phyloP scores from a whole-genome alignment of 352 stramenopile genomes.

The Globisporangium cederbergense region DNA sequence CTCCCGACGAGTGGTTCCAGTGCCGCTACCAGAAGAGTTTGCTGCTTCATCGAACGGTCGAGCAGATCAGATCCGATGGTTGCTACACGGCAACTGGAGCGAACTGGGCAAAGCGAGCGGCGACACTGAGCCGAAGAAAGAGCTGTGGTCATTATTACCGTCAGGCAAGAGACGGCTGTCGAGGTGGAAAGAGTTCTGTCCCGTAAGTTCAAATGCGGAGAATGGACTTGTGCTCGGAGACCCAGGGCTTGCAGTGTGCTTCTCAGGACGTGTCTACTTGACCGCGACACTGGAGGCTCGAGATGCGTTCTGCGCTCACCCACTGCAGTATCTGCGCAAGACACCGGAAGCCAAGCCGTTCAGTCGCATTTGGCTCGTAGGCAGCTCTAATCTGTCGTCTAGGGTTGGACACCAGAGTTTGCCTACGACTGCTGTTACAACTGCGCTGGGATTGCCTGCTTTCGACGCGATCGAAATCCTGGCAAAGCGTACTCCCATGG shows the following conservation, averaged over 20 bases:
- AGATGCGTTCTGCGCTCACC: constrained; percentile 37
- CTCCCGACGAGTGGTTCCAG: constrained; percentile 28
- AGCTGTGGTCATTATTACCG: constrained; percentile 5
- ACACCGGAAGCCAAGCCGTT: constrained; percentile 21
- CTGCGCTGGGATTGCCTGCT: constrained; percentile 16
- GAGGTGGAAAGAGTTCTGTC: constrained; percentile 64
- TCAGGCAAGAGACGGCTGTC: constrained; percentile 27
- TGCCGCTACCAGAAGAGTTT: constrained; percentile 43
- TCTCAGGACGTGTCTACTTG: constrained; percentile 52
- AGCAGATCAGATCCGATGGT: constrained; percentile 52
- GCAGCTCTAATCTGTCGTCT: constrained; percentile 13
- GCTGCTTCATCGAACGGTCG: constrained; percentile 20
- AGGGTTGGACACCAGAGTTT: neutral
- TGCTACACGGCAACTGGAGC: constrained; percentile 60
- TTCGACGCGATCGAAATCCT: constrained; percentile 32
- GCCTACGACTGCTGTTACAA: neutral
- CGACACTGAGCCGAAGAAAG: constrained; percentile 5
- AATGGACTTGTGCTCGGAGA: constrained; percentile 29
- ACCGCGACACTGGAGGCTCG: constrained; percentile 30
- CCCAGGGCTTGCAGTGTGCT: constrained; percentile 38
- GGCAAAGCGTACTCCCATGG: constrained; percentile 22
- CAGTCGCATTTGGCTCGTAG: constrained; percentile 40
- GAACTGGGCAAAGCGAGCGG: constrained; percentile 12
- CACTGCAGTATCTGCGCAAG: constrained; percentile 42
- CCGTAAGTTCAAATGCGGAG: constrained; percentile 33